Evolutionary conservation across 2,329 filamentous ascomycete genomes (phyloP).

Genomic region (Fusarium sp.): DNA sequence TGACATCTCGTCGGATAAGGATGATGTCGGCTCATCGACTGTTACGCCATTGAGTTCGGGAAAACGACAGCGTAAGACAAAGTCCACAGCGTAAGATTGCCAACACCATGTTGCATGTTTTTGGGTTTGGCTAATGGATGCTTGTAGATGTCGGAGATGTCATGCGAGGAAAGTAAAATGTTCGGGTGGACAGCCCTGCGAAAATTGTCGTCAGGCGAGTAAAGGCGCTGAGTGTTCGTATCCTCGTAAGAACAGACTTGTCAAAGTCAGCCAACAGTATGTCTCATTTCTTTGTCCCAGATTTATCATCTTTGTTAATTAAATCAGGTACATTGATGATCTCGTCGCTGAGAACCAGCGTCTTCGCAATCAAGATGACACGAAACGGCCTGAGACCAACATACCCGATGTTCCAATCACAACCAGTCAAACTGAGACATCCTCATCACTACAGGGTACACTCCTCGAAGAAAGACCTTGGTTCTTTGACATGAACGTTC

Average conservation of each 20-base stretch:
- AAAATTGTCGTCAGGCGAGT: slow-evolving; percentile 51
- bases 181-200: slow-evolving; percentile 52
- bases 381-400: slow-evolving; percentile 34
- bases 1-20: slow-evolving; percentile 42
- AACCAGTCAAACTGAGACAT: slow-evolving; percentile 14
- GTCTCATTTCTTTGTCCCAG: background rate
- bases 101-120: too few relatives aligned
- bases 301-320: background rate
- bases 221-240: slow-evolving; percentile 52
- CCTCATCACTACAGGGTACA: slow-evolving; percentile 37
- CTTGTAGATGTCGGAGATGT: slow-evolving; percentile 50
- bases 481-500: slow-evolving; percentile 53
- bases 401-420: slow-evolving; percentile 28
- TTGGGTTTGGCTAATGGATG: background rate
- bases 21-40: slow-evolving; percentile 31
- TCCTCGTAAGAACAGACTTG: slow-evolving; percentile 51
- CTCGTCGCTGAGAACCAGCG: slow-evolving; percentile 53
- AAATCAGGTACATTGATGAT: slow-evolving; percentile 52
- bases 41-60: slow-evolving; percentile 22
- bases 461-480: slow-evolving; percentile 49
- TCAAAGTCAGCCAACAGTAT: slow-evolving; percentile 53
- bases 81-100: slow-evolving; percentile 46
- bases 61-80: slow-evolving; percentile 42
- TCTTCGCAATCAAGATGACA: slow-evolving; percentile 39
- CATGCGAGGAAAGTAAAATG: slow-evolving; percentile 54